Evolutionary conservation across 495 filamentous ascomycete species (phyloP).

Genomic region (Podospora bellae-mahoneyi): DNA sequence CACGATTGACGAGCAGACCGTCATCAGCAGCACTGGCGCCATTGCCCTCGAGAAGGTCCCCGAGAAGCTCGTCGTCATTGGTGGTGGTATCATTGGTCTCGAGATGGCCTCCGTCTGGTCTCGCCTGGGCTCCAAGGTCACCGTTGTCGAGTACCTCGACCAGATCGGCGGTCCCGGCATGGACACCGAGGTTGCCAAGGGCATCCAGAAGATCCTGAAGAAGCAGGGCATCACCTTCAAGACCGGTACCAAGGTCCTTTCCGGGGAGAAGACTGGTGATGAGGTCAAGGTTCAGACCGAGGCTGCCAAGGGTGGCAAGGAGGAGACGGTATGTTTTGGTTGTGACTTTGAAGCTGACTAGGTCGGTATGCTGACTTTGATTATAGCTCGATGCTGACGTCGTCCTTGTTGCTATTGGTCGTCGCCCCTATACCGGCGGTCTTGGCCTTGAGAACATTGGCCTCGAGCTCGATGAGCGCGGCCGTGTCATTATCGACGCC

Average conservation of each 20-base stretch:
- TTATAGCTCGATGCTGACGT: constrained; percentile 88
- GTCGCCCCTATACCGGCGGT: constrained; percentile 87
- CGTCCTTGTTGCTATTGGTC: constrained; percentile 94
- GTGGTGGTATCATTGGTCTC: constrained; percentile 96
- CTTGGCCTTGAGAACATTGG: constrained; percentile 92
- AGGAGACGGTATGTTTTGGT: constrained; percentile 65
- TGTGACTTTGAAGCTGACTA: constrained; percentile 3
- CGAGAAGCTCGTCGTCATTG: constrained; percentile 97
- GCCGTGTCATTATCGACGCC: constrained; percentile 92
- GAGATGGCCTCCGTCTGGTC: constrained; percentile 99
- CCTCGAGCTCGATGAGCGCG: constrained; percentile 88
- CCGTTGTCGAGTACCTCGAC: constrained; percentile 91
- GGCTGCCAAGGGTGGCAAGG: constrained; percentile 93
- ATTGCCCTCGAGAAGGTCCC: constrained; percentile 85
- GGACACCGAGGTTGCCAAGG: constrained; percentile 92
- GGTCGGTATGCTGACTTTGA: constrained; percentile 15
- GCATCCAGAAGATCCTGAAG: constrained; percentile 82
- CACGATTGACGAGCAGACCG: constrained; percentile 93
- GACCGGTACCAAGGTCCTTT: constrained; percentile 89
- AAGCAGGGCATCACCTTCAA: constrained; percentile 99
- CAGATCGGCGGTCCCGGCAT: constrained; percentile 98
- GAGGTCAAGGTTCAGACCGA: constrained; percentile 78
- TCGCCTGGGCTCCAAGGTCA: constrained; percentile 86
- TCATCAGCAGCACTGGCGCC: constrained; percentile 93
- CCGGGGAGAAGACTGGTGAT: constrained; percentile 72